These are phyloP conservation scores for Aspergillus sp. DNA, from an alignment of 2,329 filamentous ascomycete genomes.

Conservation along the genomic window DNA sequence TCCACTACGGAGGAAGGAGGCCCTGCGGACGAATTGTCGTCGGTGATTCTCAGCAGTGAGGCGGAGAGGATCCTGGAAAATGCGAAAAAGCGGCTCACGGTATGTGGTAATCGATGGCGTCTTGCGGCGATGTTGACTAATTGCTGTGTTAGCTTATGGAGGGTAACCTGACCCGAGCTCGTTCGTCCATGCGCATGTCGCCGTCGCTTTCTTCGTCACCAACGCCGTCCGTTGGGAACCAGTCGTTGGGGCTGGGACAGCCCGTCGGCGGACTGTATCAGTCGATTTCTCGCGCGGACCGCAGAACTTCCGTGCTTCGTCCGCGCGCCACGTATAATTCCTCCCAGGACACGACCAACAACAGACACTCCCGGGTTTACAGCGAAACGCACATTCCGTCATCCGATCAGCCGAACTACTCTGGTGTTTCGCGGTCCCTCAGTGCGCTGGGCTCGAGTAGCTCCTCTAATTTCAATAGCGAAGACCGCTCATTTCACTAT, in stretches of 20 bases:
- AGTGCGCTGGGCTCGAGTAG: constrained; percentile 54
- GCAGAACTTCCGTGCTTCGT: constrained; percentile 47
- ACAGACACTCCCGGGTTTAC: constrained; percentile 59
- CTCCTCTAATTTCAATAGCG: constrained; percentile 28
- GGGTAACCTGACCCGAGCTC: constrained; percentile 78
- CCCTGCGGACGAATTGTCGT: constrained; percentile 65
- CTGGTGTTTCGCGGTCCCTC: constrained; percentile 57
- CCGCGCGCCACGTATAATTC: constrained; percentile 38
- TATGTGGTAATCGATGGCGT: constrained; percentile 47
- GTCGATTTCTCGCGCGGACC: constrained; percentile 41
- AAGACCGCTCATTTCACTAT: constrained; percentile 34
- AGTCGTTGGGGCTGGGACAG: constrained; percentile 35
- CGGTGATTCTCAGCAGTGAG: constrained; percentile 72
- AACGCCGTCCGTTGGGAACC: constrained; percentile 32
- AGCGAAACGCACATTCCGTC: constrained; percentile 60
- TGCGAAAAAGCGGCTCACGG: constrained; percentile 83
- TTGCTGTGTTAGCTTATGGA: constrained; percentile 73
- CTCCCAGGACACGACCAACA: constrained; percentile 35
- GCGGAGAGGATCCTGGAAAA: constrained; percentile 91
- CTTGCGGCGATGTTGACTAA: neutral
- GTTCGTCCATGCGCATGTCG: constrained; percentile 61
- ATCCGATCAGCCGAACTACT: constrained; percentile 35
- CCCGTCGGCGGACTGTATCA: constrained; percentile 43
- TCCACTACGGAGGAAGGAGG: constrained; percentile 38
- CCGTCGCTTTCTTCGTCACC: constrained; percentile 51